These are phyloP conservation scores for Candida schatavii DNA, from an alignment of 805 yeast genomes.

Conservation along the genomic window DNA sequence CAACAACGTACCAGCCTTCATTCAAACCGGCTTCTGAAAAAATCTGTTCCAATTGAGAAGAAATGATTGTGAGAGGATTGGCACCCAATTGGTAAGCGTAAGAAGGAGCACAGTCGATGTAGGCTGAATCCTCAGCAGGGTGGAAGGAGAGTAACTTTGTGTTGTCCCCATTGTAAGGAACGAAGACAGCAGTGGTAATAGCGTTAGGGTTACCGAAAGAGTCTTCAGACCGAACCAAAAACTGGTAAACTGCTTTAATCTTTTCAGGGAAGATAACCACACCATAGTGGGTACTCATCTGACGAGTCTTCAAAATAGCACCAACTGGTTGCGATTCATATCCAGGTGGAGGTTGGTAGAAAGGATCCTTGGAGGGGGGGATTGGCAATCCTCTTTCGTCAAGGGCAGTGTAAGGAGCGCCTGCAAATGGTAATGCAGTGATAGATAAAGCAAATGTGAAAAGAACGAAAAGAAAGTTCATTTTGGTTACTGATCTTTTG, in stretches of 20 bases:
- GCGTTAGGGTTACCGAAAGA: slow-evolving; percentile 17
- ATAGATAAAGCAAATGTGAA: not conserved
- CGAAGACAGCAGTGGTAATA: slow-evolving; percentile 17
- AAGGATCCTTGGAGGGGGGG: slow-evolving; percentile 13
- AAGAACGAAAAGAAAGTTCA: not conserved
- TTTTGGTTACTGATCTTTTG: too few species aligned
- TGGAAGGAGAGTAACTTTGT: slow-evolving; percentile 21
- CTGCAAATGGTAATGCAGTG: too few species aligned
- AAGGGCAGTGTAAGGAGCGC: not conserved
- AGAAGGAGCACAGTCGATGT: slow-evolving; percentile 19
- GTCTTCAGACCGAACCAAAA: slow-evolving; percentile 22
- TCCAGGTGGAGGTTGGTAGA: slow-evolving; percentile 13
- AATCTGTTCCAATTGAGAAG: slow-evolving; percentile 15
- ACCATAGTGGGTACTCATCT: slow-evolving; percentile 4
- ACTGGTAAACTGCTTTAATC: slow-evolving; percentile 19
- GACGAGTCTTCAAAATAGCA: slow-evolving; percentile 10
- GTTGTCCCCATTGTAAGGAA: slow-evolving; percentile 23
- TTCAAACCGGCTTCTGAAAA: slow-evolving; percentile 15
- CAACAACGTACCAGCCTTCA: slow-evolving; percentile 19
- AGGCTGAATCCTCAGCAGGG: slow-evolving; percentile 19
- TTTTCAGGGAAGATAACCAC: slow-evolving; percentile 6
- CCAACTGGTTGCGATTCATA: slow-evolving; percentile 10
- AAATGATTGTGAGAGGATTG: slow-evolving; percentile 8
- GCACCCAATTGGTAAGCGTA: slow-evolving; percentile 18
- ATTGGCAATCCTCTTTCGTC: not conserved